phyloP scores from a whole-genome alignment of 2,329 filamentous ascomycete genomes.

The Escovopsis sp. region DNA sequence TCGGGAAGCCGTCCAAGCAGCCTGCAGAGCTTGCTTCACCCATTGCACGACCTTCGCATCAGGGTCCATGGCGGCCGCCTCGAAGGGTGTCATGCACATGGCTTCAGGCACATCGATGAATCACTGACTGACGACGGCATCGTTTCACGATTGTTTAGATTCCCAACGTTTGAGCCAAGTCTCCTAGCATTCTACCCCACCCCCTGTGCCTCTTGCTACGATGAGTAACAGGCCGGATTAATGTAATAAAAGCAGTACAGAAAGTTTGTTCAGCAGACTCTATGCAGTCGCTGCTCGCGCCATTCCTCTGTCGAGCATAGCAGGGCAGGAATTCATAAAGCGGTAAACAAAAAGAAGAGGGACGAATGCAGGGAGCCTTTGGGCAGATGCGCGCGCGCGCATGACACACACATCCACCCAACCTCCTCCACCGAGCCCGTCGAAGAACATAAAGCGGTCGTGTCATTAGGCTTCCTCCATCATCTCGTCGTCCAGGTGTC shows the following conservation, averaged over 20 bases:
- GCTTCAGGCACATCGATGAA: no score
- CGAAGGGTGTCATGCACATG: no score
- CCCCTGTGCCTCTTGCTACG: slow-evolving; percentile 23
- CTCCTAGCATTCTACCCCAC: slow-evolving; percentile 2
- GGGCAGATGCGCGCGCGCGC: slow-evolving; percentile 15
- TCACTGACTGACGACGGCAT: no score
- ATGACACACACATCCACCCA: slow-evolving; percentile 23
- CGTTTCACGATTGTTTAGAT: no score
- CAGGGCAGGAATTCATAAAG: neutral
- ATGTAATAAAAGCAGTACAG: slow-evolving; percentile 9
- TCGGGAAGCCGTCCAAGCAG: no score
- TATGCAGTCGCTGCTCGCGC: slow-evolving; percentile 6
- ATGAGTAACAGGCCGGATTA: slow-evolving; percentile 13
- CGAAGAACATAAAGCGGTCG: slow-evolving; percentile 3
- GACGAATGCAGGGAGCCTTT: slow-evolving; percentile 12
- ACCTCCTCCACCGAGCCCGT: slow-evolving; percentile 5
- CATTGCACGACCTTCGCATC: no score
- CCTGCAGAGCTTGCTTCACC: no score
- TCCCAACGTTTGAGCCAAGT: no score
- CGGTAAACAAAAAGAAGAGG: neutral
- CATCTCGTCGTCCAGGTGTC: slow-evolving; percentile 11
- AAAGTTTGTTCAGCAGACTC: slow-evolving; percentile 8
- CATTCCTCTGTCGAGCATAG: neutral
- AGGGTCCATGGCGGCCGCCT: no score
- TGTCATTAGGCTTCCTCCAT: slow-evolving; percentile 8